Evolutionary conservation across 768 basidiomycete species (phyloP), one percentile per base, ranked within the genome.

Genomic region (Trametes punicea): DNA sequence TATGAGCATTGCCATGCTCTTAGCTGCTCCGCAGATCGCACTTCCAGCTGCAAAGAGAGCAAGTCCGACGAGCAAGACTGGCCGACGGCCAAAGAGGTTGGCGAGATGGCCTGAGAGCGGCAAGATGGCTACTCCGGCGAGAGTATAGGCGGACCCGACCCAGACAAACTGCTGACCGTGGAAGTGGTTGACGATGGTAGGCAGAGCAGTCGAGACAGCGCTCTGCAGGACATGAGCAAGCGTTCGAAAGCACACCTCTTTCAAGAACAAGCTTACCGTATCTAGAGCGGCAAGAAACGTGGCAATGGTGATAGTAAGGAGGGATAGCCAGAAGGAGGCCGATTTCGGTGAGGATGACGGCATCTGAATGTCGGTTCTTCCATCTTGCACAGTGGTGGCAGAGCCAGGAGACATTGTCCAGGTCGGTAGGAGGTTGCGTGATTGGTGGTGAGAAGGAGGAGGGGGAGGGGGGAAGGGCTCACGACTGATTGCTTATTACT

Each of bases 1-100:
- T 41, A 78, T 76, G 8, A 76, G 57, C 72, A 71, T 71, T 5
- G 59, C 49, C 73, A 78, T 75, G 46, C 52, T 73, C 39, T 71
- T 62, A 0, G 75, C 73, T 0, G 72, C 66, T 1, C 74, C 78
- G 13, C 67, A 69, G 1, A 78, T 18, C 0, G 73, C 76, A 16
- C 69, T 70, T 0, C 78, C 77, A 23, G 75, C 20, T 0, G 73
- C 71, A 48, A 76, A 76, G 16, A 72, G 0, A 62, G 23, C 13
- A 75, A 54, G 18, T n/a, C 64, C 59, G 3, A 51, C 58, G 5
- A 74, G 51, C 31, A 75, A 55, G 26, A 67, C 59, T 1, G 69
- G 68, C 6, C 63, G 62, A 4, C 74, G 64, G 0, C 74, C 74
- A 54, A 75, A 73, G 0, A 71, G 65, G 34, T 70, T 55, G 1